These are phyloP conservation scores for Nannizzia gypsea DNA, from an alignment of 2,329 filamentous ascomycete species.

Conservation along the genomic window DNA sequence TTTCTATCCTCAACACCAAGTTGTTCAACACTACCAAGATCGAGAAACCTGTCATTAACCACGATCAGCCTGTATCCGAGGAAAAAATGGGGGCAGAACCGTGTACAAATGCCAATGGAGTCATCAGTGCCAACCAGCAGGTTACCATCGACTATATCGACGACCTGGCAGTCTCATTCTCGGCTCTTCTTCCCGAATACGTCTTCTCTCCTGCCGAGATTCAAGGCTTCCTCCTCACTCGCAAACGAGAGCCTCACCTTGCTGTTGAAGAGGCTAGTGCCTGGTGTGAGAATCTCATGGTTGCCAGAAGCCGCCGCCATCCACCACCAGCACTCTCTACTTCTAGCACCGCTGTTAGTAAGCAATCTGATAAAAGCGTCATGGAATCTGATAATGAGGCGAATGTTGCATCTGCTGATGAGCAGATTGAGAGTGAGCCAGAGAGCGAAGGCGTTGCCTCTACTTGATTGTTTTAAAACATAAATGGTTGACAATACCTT, in stretches of 20 bases:
- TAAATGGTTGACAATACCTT: background rate
- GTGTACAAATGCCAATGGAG: background rate
- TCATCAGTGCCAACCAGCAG: background rate
- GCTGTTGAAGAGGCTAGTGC: slow-evolving; percentile 34
- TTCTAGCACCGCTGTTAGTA: background rate
- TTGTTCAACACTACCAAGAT: background rate
- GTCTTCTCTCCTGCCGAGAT: slow-evolving; percentile 43
- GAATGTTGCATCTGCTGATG: background rate
- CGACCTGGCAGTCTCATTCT: slow-evolving; percentile 36
- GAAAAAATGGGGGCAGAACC: background rate
- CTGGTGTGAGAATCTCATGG: slow-evolving; percentile 25
- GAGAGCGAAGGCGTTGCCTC: background rate
- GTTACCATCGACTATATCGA: background rate
- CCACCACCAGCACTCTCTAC: background rate
- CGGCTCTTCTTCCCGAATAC: slow-evolving; percentile 33
- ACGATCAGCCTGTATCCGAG: background rate
- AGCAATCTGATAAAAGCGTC: background rate
- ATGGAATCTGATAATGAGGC: background rate
- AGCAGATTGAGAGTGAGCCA: background rate
- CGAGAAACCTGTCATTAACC: background rate
- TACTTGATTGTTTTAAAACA: background rate
- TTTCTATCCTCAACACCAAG: background rate
- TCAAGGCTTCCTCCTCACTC: slow-evolving; percentile 39
- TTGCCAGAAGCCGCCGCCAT: background rate
- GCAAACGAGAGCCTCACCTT: slow-evolving; percentile 29